Evolutionary conservation across 371 early-diverging fungal species (phyloP).

Genomic region (Saksenaea vasiformis): DNA sequence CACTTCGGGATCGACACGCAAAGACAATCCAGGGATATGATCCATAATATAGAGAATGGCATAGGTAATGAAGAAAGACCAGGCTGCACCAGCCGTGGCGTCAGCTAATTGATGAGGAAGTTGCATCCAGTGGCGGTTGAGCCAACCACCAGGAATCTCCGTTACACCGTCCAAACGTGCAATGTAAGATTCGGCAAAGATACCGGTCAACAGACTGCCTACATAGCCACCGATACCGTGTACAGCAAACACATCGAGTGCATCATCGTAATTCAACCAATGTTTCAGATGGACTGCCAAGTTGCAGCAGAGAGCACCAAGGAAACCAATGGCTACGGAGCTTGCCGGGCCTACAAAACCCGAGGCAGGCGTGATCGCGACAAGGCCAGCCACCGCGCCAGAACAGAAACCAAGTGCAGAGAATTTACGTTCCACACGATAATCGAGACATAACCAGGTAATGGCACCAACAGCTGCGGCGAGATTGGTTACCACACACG

Average conservation of each 20-base stretch:
- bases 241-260: constrained; percentile 84
- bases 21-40: constrained; percentile 72
- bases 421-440: constrained; percentile 72
- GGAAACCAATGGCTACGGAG: constrained; percentile 78
- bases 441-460: constrained; percentile 84
- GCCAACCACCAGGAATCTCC: constrained; percentile 78
- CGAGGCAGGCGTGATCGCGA: constrained; percentile 90
- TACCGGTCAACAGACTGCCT: constrained; percentile 86
- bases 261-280: constrained; percentile 85
- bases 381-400: constrained; percentile 92
- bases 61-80: constrained; percentile 79
- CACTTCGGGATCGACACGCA: constrained; percentile 73
- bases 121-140: constrained; percentile 83
- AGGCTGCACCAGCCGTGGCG: constrained; percentile 71
- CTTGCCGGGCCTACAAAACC: constrained; percentile 89
- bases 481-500: constrained; percentile 82
- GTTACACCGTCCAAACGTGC: constrained; percentile 73
- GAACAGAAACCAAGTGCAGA: constrained; percentile 91
- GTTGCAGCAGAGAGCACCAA: constrained; percentile 77
- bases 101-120: constrained; percentile 82
- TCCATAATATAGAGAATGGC: constrained; percentile 78
- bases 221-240: constrained; percentile 86
- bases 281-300: constrained; percentile 78
- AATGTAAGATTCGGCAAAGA: constrained; percentile 82
- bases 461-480: constrained; percentile 84